phyloP scores from a whole-genome alignment of 2,329 filamentous ascomycete species.

The Bisporella sp. region DNA sequence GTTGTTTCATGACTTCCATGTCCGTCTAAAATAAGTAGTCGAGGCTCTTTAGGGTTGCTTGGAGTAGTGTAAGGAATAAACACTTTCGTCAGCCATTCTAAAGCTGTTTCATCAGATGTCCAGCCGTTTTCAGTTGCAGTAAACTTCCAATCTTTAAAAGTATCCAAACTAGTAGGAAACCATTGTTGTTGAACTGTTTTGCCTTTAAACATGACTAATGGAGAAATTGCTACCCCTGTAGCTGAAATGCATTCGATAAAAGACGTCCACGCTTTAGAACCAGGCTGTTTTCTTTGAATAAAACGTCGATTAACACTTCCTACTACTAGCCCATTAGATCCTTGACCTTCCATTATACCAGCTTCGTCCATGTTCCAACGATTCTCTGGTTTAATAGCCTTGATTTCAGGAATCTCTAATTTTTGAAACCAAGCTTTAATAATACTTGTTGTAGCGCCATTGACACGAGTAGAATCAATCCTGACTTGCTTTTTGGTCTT shows the following conservation, averaged over 20 bases:
- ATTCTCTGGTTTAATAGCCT: constrained; percentile 1
- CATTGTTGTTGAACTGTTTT: constrained; percentile 7
- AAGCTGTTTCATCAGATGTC: constrained; percentile 3
- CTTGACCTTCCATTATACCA: constrained; percentile 2
- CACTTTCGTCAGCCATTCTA: constrained; percentile 7
- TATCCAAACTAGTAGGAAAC: constrained; percentile 1
- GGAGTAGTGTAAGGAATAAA: neutral
- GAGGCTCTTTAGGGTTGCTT: neutral
- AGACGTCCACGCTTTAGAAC: constrained; percentile 2
- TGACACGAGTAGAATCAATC: constrained; percentile 2
- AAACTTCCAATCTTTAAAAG: constrained; percentile 2
- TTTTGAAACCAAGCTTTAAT: constrained; percentile 1
- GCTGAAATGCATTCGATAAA: constrained; percentile 1
- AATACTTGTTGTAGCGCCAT: constrained; percentile 1
- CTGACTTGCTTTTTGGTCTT: constrained; percentile 1
- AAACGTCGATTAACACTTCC: neutral
- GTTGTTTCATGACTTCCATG: constrained; percentile 2
- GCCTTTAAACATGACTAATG: constrained; percentile 8
- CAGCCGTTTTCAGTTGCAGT: constrained; percentile 4
- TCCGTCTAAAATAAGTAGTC: constrained; percentile 3
- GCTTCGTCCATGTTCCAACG: constrained; percentile 5
- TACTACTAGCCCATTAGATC: neutral
- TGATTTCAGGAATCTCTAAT: neutral
- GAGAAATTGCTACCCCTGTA: neutral
- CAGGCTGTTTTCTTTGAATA: constrained; percentile 3